A percentile compares a stretch with the other conserved stretches of the same genome.
These are phyloP conservation scores for Neofusicoccum ribis DNA, from an alignment of 2,329 filamentous ascomycete species.

Conservation along the genomic window DNA sequence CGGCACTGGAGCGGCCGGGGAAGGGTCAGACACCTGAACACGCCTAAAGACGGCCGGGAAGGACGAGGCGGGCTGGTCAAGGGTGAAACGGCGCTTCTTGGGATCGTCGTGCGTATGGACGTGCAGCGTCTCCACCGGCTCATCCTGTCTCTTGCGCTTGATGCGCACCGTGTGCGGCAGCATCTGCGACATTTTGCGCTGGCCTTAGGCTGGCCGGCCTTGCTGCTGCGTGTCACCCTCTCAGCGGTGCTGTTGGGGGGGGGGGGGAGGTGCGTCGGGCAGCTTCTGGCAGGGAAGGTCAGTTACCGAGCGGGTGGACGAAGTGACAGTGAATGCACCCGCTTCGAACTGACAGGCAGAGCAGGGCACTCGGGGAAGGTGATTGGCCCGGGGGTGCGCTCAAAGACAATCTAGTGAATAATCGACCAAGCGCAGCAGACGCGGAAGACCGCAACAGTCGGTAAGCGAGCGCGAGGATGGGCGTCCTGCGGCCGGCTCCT, in stretches of 20 bases:
- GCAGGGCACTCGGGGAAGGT: no score
- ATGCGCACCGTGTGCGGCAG: slow-evolving; percentile 30
- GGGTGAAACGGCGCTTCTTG: slow-evolving; percentile 17
- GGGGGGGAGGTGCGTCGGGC: background rate
- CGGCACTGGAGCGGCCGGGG: background rate
- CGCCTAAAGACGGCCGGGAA: slow-evolving; percentile 19
- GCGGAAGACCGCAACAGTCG: background rate
- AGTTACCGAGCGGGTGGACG: slow-evolving; percentile 4
- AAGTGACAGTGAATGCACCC: background rate
- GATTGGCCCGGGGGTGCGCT: background rate
- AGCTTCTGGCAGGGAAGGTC: background rate
- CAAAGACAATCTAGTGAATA: background rate
- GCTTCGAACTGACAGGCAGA: background rate
- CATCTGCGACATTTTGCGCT: slow-evolving; percentile 17
- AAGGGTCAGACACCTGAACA: slow-evolving; percentile 22
- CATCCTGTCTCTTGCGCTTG: slow-evolving; percentile 58
- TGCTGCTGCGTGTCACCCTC: background rate
- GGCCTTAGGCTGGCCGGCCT: background rate
- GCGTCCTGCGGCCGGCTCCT: background rate
- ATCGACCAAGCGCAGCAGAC: background rate
- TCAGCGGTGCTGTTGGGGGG: background rate
- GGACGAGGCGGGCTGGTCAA: slow-evolving; percentile 22
- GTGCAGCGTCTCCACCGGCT: slow-evolving; percentile 57
- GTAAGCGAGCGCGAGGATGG: background rate
- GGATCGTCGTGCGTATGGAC: slow-evolving; percentile 22